Evolutionary conservation across 805 yeast species (phyloP).

Genomic region (Candida cerambycidarum): DNA sequence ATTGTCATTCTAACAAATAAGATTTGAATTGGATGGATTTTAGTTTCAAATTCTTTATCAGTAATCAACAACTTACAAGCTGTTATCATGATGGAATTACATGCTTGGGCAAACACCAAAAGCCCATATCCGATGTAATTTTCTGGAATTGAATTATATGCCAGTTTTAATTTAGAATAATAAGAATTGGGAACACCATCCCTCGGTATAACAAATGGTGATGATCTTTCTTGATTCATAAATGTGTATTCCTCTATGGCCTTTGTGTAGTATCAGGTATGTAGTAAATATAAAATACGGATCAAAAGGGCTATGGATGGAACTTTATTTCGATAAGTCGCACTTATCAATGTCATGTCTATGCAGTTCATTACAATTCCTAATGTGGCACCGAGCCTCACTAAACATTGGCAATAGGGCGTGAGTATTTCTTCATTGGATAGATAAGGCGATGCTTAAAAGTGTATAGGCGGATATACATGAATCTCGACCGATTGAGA

Average conservation of each 20-base stretch:
- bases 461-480: no score
- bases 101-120: slow-evolving; percentile 62
- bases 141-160: slow-evolving; percentile 1
- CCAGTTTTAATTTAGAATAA: background rate
- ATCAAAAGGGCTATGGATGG: no score
- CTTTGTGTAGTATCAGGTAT: no score
- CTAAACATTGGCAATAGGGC: no score
- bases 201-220: background rate
- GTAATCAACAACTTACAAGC: slow-evolving; percentile 74
- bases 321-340: no score
- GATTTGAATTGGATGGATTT: slow-evolving; percentile 77
- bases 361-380: slow-evolving; percentile 4
- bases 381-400: slow-evolving; percentile 1
- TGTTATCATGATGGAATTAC: slow-evolving; percentile 74
- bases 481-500: no score
- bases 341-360: no score
- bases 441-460: no score
- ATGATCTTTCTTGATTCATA: background rate
- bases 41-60: slow-evolving; percentile 54
- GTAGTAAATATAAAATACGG: no score
- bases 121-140: slow-evolving; percentile 54
- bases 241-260: no score
- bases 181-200: background rate
- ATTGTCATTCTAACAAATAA: slow-evolving; percentile 73
- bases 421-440: no score